Base-by-base conservation (phyloP, 2,329 filamentous ascomycete species). In the Aspergillus latus region DNA sequence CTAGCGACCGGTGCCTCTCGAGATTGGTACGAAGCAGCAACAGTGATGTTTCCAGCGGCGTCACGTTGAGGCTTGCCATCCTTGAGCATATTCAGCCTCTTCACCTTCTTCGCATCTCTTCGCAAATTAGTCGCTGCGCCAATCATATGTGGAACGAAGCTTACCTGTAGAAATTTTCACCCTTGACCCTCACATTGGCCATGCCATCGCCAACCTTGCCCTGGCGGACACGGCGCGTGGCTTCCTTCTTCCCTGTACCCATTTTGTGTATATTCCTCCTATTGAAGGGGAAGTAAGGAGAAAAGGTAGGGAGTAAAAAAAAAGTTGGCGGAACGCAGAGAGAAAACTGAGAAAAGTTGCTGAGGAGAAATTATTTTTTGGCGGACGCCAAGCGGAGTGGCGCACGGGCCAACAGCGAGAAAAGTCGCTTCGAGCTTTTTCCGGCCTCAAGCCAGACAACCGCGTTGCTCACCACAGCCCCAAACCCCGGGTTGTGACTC, bases 161-260 rank as follows among this genome's bases (percentile, higher is more conserved):
- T 63, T 79, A 88, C 82, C 90, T 86, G 80, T 97, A 97, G 80
- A 97, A 99, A 81, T 97, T 97, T 82, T 97, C 93, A 78, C 94
- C 94, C 80, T 99, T 99, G 67, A 86, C 82, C 69, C 88, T 90
- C 70, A 97, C 90, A 78, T 97, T 97, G 68, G 79, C 86, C 85
- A 96, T 91, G 73, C 91, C 91, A 85, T 94, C 88, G 64, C 84
- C 84, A 49, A 84, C 84, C 79, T 92, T 93, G 66, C 90, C 91
- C 83, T 97, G 87, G 74, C 92, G 89, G 79, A 83, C 83, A 74
- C 89, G 88, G 78, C 93, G 87, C 74, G 80, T 84, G 62, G 86
- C 86, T 78, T 97, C 93, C 77, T 97, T 97, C 83, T 97, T 97
- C 68, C 85, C 88, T 68, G 87, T 88, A 77, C 92, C 92, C 92